Percentiles rank a stretch among this genome's conserved stretches.
Conservation (phyloP, 768 basidiomycete species). For the Guyanaporus albipodus region DNA sequence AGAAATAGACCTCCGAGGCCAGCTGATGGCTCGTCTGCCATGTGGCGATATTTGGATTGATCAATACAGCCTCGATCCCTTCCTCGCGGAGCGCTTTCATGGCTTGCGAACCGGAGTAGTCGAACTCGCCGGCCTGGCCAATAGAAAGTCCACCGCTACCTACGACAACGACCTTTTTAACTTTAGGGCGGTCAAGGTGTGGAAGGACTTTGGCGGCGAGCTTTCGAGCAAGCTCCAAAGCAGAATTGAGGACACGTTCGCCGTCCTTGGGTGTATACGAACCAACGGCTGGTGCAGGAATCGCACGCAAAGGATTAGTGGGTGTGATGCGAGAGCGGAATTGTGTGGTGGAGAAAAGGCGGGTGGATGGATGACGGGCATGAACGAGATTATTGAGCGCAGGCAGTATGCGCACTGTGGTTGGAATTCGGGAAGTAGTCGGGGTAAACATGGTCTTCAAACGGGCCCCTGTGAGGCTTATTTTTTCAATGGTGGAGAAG, state of each 20-base stretch:
- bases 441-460: constrained; percentile 14
- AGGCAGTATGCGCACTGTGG: constrained; percentile 10
- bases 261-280: constrained; percentile 57
- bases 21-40: constrained; percentile 99
- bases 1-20: constrained; percentile 95
- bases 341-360: constrained; percentile 50
- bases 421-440: constrained; percentile 9
- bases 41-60: constrained; percentile 99
- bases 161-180: constrained; percentile 93
- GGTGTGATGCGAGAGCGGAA: constrained; percentile 38
- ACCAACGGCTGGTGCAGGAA: constrained; percentile 74
- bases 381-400: constrained; percentile 16
- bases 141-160: constrained; percentile 96
- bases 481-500: constrained; percentile 18
- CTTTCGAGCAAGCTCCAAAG: constrained; percentile 89
- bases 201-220: constrained; percentile 95
- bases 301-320: constrained; percentile 54
- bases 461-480: not conserved
- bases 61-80: constrained; percentile 89
- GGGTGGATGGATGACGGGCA: constrained; percentile 27
- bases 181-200: constrained; percentile 84
- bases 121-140: constrained; percentile 99
- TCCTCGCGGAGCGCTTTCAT: constrained; percentile 97
- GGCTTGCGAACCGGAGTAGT: constrained; percentile 98
- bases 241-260: constrained; percentile 84